phyloP scores from a whole-genome alignment of 257 asterid species.

The Salvia miltiorrhiza region DNA sequence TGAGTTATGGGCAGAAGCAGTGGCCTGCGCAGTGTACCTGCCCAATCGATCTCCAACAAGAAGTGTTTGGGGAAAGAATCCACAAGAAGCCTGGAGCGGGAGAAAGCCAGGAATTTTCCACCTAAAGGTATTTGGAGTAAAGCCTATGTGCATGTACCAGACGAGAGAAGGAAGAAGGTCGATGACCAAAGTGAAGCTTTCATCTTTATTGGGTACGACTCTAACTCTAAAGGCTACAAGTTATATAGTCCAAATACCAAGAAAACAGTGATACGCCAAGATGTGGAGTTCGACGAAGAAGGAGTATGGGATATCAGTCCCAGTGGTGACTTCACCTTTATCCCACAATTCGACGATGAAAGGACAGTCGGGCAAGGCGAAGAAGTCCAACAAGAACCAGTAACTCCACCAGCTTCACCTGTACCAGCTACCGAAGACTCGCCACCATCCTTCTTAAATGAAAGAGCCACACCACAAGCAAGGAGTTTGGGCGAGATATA shows the following conservation, averaged over 20 bases:
- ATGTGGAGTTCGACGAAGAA: conserved; percentile 1
- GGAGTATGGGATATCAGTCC: background rate
- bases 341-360: background rate
- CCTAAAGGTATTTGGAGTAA: too few relatives aligned
- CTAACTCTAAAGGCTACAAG: background rate
- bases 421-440: background rate
- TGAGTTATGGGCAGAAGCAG: background rate
- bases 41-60: background rate
- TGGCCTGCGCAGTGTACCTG: background rate
- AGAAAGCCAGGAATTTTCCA: too few relatives aligned
- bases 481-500: too few relatives aligned
- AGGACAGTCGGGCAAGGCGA: too few relatives aligned
- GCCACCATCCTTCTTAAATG: background rate
- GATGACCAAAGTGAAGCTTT: background rate
- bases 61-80: background rate
- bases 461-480: background rate
- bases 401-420: background rate
- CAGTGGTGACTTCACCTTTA: background rate
- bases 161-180: background rate
- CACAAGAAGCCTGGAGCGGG: background rate
- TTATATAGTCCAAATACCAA: background rate
- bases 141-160: too few relatives aligned
- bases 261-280: background rate
- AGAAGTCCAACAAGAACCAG: background rate
- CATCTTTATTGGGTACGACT: background rate